Percentiles rank a stretch among this genome's conserved stretches.
phyloP scores from a whole-genome alignment of 2,329 filamentous ascomycete species.

The Tothia fuscella region DNA sequence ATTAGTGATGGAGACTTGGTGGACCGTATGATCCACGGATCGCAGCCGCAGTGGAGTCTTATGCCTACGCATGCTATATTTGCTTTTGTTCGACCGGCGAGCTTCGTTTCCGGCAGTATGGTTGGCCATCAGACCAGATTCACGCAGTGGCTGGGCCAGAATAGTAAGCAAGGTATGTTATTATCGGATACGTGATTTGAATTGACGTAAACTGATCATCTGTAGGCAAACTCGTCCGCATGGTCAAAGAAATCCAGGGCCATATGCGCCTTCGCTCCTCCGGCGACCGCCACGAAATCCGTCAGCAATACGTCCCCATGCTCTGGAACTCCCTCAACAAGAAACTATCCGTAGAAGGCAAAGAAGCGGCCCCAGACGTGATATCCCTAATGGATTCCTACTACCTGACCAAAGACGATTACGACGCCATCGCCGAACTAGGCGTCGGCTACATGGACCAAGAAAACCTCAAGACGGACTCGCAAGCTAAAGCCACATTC shows the following conservation, averaged over 20 bases:
- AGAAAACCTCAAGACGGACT: slow-evolving; percentile 63
- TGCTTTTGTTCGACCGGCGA: slow-evolving; percentile 84
- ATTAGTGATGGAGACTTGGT: slow-evolving; percentile 96
- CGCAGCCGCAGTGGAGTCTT: slow-evolving; percentile 94
- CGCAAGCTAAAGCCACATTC: slow-evolving; percentile 78
- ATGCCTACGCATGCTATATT: slow-evolving; percentile 97
- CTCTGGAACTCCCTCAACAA: slow-evolving; percentile 74
- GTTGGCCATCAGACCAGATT: slow-evolving; percentile 56
- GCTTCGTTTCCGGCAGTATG: slow-evolving; percentile 71
- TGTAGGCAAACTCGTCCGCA: slow-evolving; percentile 55
- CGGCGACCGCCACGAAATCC: slow-evolving; percentile 83
- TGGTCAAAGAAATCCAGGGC: slow-evolving; percentile 85
- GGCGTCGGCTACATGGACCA: slow-evolving; percentile 77
- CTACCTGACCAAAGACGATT: slow-evolving; percentile 87
- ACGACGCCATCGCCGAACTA: slow-evolving; percentile 83
- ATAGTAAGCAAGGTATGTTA: slow-evolving; percentile 65
- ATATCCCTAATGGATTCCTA: slow-evolving; percentile 97
- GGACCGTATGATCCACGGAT: slow-evolving; percentile 95
- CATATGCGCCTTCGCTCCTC: slow-evolving; percentile 90
- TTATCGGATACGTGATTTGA: not conserved
- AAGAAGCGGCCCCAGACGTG: slow-evolving; percentile 66
- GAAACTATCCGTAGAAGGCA: slow-evolving; percentile 64
- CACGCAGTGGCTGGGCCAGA: slow-evolving; percentile 87
- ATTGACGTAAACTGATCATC: slow-evolving; percentile 12
- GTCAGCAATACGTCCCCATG: slow-evolving; percentile 84